Base-by-base conservation (phyloP, 129 eudicot species). In the Chrysanthemum seticuspe region DNA sequence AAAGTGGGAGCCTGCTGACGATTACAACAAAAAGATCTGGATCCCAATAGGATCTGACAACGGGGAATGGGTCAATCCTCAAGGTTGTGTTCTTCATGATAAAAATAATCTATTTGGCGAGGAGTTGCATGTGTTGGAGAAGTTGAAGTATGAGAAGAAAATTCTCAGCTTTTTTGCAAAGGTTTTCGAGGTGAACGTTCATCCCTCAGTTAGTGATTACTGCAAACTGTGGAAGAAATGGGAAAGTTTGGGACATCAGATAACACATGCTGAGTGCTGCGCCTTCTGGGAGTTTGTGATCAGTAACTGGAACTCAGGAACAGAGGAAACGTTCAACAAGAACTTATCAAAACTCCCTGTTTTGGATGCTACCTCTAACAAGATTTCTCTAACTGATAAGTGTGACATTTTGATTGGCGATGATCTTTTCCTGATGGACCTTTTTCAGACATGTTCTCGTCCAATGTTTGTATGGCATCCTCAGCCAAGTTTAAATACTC, bases 401-500 rank as follows among this genome's bases (percentile, higher is more conserved):
- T 51, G 61, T 12, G 85, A 84, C 19, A 79, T 82, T 10, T 79
- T 87, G 25, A 79, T 84, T 52, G 87, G 75, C 0, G 87, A 84
- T 63, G 88, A 87, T 77, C 85, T 87, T 21, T 67, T 73, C 29
- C 67, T 87, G 72, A 79, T 76, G 77, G 88, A 81, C 13, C 81
- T 79, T 12, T 84, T 87, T 31, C 72, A 79, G 16, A 61, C 34
- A 10, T 76, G 76, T 59, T 55, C 68, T 34, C 73, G 15, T 40
- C 75, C 78, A 7, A 68, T 87, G 0, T 87, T 87, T 40, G 79
- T 74, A 19, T 87, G 89, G 92, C 79, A 68, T 74, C 92, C 88
- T 40, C 80, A 60, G 23, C 74, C 71, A 21, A 82, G 58, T 61
- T 7, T 56, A 61, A 75, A 53, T 21, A 57, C 78, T 10, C 50